Evolutionary conservation across 1,284 basidiomycete genomes (phyloP).

Genomic region (Bjerkandera adusta): DNA sequence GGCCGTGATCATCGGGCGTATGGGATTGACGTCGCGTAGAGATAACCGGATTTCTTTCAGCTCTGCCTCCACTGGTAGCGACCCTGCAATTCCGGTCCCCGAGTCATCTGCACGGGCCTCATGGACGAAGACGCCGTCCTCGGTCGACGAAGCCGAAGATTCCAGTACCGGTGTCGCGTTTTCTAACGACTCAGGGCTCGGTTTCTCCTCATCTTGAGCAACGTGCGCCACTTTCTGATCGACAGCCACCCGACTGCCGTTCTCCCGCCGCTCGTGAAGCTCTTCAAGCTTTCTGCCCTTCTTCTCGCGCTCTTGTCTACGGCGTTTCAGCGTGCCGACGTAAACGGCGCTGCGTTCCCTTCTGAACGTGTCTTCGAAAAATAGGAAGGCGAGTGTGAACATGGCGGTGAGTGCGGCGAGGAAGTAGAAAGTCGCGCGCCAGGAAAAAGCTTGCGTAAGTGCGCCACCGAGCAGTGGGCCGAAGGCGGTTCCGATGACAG

Average conservation of each 20-base stretch:
- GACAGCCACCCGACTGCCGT: too few species aligned
- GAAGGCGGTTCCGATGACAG: conserved; percentile 51
- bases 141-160: too few species aligned
- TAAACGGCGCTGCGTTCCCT: conserved; percentile 78
- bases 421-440: conserved; percentile 85
- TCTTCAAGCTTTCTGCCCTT: background rate
- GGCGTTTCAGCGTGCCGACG: conserved; percentile 42
- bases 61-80: too few species aligned
- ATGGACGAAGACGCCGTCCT: too few species aligned
- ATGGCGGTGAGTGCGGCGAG: conserved; percentile 61
- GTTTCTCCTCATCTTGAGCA: too few species aligned
- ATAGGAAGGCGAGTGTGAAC: conserved; percentile 58
- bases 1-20: conserved; percentile 57
- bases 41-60: conserved; percentile 50
- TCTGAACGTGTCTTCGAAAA: conserved; percentile 83
- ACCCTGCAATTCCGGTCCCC: too few species aligned
- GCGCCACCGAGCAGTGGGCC: conserved; percentile 75
- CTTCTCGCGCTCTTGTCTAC: conserved; percentile 18
- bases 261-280: conserved; percentile 13
- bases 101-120: too few species aligned
- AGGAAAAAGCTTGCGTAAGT: conserved; percentile 66
- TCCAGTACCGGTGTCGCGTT: too few species aligned
- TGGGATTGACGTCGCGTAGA: conserved; percentile 71
- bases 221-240: too few species aligned
- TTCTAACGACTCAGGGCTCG: too few species aligned